Percentiles rank a stretch among this genome's conserved stretches.
These are phyloP conservation scores for Podospora didyma DNA, from an alignment of 495 filamentous ascomycete species.

Conservation along the genomic window DNA sequence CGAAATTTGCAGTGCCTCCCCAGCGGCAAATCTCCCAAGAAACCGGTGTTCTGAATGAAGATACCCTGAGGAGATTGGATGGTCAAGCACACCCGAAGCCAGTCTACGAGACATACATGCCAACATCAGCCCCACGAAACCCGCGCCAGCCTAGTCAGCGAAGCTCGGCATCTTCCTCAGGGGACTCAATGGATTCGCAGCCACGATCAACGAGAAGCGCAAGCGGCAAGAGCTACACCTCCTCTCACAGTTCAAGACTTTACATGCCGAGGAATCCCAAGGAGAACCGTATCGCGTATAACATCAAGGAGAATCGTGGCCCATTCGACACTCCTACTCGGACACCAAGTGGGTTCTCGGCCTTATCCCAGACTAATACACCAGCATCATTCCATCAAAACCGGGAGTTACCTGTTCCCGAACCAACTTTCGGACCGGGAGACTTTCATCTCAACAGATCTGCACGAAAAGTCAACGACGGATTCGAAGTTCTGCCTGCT, in stretches of 20 bases:
- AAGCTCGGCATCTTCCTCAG: conserved; percentile 31
- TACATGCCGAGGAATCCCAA: conserved; percentile 11
- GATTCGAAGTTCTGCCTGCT: conserved; percentile 57
- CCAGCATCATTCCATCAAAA: neutral
- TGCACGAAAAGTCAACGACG: conserved; percentile 55
- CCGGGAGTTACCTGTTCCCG: conserved; percentile 9
- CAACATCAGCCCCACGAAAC: conserved; percentile 13
- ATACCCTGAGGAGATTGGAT: conserved; percentile 32
- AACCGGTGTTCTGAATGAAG: conserved; percentile 26
- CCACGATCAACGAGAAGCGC: conserved; percentile 17
- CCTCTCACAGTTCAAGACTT: conserved; percentile 20
- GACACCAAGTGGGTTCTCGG: conserved; percentile 24
- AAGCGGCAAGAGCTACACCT: conserved; percentile 21
- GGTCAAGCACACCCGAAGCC: conserved; percentile 18
- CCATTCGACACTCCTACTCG: conserved; percentile 24
- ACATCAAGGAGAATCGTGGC: conserved; percentile 13
- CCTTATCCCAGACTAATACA: conserved; percentile 9
- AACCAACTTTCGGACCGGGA: conserved; percentile 32
- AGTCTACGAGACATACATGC: conserved; percentile 19
- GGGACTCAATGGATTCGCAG: conserved; percentile 32
- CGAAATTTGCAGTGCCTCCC: conserved; percentile 12
- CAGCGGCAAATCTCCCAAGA: conserved; percentile 5
- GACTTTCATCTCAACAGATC: conserved; percentile 43
- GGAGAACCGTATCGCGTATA: conserved; percentile 12
- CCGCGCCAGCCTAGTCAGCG: conserved; percentile 21